Evolutionary conservation across 768 basidiomycete genomes (phyloP), one percentile per base, ranked within the genome.

Genomic region (Agrocybe chaxingu): DNA sequence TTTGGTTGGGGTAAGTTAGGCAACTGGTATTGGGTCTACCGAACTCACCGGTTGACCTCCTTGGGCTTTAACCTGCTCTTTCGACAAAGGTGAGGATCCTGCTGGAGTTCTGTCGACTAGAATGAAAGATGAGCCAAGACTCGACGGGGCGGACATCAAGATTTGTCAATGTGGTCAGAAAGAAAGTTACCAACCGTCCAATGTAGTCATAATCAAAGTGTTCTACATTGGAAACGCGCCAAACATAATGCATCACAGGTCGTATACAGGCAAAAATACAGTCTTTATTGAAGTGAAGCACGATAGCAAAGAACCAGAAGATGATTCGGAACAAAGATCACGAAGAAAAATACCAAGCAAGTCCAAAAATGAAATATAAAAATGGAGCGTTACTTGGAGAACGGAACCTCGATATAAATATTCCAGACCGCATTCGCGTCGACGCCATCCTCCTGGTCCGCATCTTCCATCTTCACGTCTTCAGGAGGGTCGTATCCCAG

Each of bases 121-220:
- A 33, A 80, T 66, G 50, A 80, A 80, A 0, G 78, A 79, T 1
- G 67, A 63, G 41, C 78, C 76, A n/a, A 77, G 67, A 46, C 66
- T 70, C n/a, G 71, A 71, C 16, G 55, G 54, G 48, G 46, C 54
- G 10, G 62, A 67, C 62, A 43, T 29, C 19, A 32, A 19, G 24
- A 24, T 24, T 24, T 24, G 24, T 24, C 24, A 24, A 31, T 6
- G 24, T 24, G 24, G 24, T 24, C 24, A 24, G 24, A 24, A 24
- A 24, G 24, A 24, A 24, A 24, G 24, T 24, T 24, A 24, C 24
- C 24, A 24, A 24, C 24, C n/a, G n/a, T n/a, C 24, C 4, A 24
- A 24, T 24, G 24, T 24, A 4, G 24, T 24, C 4, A 24, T 24
- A 24, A 24, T 24, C 24, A 2, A 24, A 24, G 24, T 24, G 24